phyloP scores from a whole-genome alignment of 192 early-diverging fungal genomes.

The Lunasporangiospora selenospora region DNA sequence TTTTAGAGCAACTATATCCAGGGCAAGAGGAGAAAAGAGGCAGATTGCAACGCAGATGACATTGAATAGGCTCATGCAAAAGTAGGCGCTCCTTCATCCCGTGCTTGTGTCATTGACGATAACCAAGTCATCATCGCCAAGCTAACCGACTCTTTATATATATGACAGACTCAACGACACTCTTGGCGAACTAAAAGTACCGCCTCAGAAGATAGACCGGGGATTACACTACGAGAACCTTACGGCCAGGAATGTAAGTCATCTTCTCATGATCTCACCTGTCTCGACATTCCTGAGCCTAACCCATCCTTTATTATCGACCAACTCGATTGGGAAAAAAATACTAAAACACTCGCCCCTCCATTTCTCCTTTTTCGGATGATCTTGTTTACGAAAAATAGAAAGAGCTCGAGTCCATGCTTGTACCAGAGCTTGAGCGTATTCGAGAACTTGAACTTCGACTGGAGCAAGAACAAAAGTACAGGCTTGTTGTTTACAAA shows the following conservation, averaged over 20 bases:
- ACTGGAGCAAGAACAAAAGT: conserved; percentile 40
- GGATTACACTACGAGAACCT: conserved; percentile 17
- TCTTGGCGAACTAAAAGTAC: conserved; percentile 37
- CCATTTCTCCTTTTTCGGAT: not conserved
- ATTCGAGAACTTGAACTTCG: conserved; percentile 41
- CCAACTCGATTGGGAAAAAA: no score
- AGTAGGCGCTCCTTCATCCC: conserved; percentile 9
- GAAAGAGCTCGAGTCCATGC: conserved; percentile 32
- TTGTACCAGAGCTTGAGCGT: conserved; percentile 42
- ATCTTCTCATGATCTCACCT: not conserved
- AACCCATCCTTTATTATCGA: no score
- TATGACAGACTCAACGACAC: conserved; percentile 25
- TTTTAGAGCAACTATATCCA: conserved; percentile 27
- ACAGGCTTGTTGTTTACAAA: not conserved
- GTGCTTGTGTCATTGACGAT: not conserved
- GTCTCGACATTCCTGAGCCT: not conserved
- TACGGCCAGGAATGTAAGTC: conserved; percentile 17
- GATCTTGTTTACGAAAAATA: not conserved
- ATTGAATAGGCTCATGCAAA: conserved; percentile 34
- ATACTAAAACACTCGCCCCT: no score
- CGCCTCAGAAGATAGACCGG: conserved; percentile 4
- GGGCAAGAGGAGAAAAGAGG: conserved; percentile 27
- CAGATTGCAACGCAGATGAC: conserved; percentile 31
- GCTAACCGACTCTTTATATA: not conserved
- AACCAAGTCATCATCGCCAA: not conserved